Evolutionary conservation across 768 basidiomycete species (phyloP).

Genomic region (Lactarius hatsudake): DNA sequence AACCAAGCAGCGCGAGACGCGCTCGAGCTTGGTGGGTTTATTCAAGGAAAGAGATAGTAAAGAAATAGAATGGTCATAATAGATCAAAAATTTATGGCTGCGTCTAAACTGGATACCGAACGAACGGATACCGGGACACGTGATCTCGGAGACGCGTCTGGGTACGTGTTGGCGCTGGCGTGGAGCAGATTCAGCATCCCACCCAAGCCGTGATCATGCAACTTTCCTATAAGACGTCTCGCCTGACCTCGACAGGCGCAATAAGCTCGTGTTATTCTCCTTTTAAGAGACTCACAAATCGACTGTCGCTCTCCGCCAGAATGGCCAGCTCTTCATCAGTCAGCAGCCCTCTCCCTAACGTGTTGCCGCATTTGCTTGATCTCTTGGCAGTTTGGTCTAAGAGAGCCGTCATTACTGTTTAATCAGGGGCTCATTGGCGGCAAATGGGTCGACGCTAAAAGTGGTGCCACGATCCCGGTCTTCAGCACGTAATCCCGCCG

Average conservation of each 20-base stretch:
- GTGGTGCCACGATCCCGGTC: slow-evolving; percentile 68
- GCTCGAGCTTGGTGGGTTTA: slow-evolving; percentile 81
- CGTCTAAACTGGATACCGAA: no score
- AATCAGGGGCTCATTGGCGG: slow-evolving; percentile 80
- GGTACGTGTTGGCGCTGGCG: no score
- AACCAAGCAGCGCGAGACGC: slow-evolving; percentile 94
- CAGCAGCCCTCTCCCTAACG: neutral
- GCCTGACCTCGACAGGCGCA: slow-evolving; percentile 1
- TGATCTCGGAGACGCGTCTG: no score
- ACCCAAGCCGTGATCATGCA: slow-evolving; percentile 2
- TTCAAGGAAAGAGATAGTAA: slow-evolving; percentile 43
- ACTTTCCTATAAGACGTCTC: neutral
- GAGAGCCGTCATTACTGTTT: slow-evolving; percentile 72
- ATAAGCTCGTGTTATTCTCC: neutral
- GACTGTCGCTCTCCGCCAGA: slow-evolving; percentile 1
- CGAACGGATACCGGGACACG: no score
- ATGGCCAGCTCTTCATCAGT: slow-evolving; percentile 18
- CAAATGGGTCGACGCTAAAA: slow-evolving; percentile 80
- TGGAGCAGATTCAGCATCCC: neutral
- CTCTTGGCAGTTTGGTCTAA: slow-evolving; percentile 41
- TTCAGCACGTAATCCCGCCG: slow-evolving; percentile 44
- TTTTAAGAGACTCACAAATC: neutral
- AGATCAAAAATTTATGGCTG: neutral
- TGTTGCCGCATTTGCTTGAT: neutral
- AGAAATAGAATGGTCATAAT: neutral